Evolutionary conservation across 75 land plant genomes (phyloP).

Genomic region (Picea sitchensis): DNA sequence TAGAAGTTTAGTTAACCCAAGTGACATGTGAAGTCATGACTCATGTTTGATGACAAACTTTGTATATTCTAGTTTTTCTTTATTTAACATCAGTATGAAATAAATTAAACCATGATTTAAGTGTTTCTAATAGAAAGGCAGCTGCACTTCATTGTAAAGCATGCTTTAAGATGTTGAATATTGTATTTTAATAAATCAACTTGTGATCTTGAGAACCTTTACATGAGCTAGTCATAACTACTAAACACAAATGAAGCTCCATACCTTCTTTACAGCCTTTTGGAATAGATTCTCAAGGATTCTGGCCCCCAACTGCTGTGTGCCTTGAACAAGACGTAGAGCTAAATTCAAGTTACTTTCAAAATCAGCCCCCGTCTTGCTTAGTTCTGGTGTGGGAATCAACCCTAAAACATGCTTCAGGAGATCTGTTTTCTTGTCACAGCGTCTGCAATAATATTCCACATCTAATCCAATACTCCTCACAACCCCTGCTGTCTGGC

Average conservation of each 20-base stretch:
- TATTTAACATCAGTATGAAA: too few species aligned
- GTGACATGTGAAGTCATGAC: not conserved
- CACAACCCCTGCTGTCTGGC: constrained; percentile 70
- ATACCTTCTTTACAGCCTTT: constrained; percentile 46
- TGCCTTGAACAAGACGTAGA: constrained; percentile 43
- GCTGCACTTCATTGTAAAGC: too few species aligned
- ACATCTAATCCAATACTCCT: constrained; percentile 60
- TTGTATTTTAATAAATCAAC: not conserved
- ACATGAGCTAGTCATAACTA: not conserved
- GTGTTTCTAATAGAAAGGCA: too few species aligned
- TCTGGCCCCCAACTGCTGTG: constrained; percentile 29
- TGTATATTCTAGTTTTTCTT: too few species aligned
- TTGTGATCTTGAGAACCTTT: not conserved
- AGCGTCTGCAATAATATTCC: constrained; percentile 77
- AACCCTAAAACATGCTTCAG: constrained; percentile 40
- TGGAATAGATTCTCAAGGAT: constrained; percentile 28
- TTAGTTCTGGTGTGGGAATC: constrained; percentile 26
- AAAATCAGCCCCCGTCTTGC: constrained; percentile 31
- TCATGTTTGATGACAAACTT: not conserved
- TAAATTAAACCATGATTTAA: too few species aligned
- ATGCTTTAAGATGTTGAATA: not conserved
- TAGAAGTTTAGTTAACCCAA: not conserved
- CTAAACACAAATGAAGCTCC: not conserved
- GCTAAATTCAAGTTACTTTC: constrained; percentile 44
- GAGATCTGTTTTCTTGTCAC: constrained; percentile 65